phyloP scores from a whole-genome alignment of 192 early-diverging fungal genomes.

The Backusella australiensis region DNA sequence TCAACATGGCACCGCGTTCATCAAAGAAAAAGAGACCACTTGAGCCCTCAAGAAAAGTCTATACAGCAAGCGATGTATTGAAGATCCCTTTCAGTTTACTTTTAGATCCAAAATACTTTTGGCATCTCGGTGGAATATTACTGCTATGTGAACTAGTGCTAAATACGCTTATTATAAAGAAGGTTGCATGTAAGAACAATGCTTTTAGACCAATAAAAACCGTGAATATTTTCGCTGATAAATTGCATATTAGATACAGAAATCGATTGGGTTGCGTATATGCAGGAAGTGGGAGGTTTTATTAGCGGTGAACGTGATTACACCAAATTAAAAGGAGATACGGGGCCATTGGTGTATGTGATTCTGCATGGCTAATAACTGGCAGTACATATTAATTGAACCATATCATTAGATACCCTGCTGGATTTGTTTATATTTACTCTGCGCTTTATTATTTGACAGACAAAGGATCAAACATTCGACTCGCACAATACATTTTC shows the following conservation, averaged over 20 bases:
- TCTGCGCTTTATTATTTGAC: conserved; percentile 70
- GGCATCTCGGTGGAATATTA: conserved; percentile 42
- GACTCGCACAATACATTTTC: conserved; percentile 81
- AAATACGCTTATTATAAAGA: conserved; percentile 55
- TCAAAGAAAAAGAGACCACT: not conserved
- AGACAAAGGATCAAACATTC: conserved; percentile 61
- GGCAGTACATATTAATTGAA: not conserved
- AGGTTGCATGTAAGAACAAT: conserved; percentile 54
- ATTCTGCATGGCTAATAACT: not conserved
- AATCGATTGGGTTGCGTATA: conserved; percentile 96
- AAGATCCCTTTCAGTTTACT: conserved; percentile 23
- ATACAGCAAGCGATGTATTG: conserved; percentile 17
- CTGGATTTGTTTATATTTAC: conserved; percentile 91
- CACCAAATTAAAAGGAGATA: conserved; percentile 74
- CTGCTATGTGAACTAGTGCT: conserved; percentile 51
- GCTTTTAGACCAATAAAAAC: not conserved
- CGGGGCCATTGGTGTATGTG: conserved; percentile 86
- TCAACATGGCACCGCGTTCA: not conserved
- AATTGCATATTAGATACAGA: conserved; percentile 68
- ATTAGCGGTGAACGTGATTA: conserved; percentile 85
- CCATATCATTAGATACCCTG: conserved; percentile 69
- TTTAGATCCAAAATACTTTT: conserved; percentile 46
- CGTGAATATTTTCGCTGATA: not conserved
- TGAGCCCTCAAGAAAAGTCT: not conserved
- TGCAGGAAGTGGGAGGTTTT: conserved; percentile 87